Base-by-base conservation (phyloP, 805 yeast genomes). In the Yarrowia keelungensis region DNA sequence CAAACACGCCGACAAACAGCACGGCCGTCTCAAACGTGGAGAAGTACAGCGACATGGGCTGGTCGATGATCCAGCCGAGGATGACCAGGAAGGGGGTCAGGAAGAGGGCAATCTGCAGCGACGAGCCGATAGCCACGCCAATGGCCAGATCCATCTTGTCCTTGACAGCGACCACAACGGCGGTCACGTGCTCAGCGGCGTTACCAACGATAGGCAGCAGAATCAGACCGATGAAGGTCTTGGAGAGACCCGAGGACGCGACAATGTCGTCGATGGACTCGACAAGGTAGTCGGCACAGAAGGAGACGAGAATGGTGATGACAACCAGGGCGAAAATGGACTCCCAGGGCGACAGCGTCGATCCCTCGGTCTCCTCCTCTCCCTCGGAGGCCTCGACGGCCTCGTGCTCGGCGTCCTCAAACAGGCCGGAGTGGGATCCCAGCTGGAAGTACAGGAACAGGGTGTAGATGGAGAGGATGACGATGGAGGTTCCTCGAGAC, bases 181-280 rank as follows among this genome's bases (percentile, higher is more conserved):
- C 97, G 19, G 99, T 95, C 66, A 92, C 98, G 79, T 95, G 99
- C 79, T 95, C 99, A 12, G 98, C 98, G 2, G 99, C 99, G 75
- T 95, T 95, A 69, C 98, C 99, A 36, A 95, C 98, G 71, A 95
- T 94, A 49, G 99, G 99, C 71, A 95, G 89, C 56, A 95, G 87
- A 73, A 95, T 89, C 73, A 95, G 83, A 77, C 98, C 98, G 75
- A 95, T 92, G 75, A 95, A 95, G 0, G 98, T 92, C 84, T 94
- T 93, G 53, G 97, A 90, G 68, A 95, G 82, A 3, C 97, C 97
- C 2, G 97, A 87, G 39, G 87, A 80, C 69, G 82, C 90, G 45
- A 95, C 98, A 71, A 94, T 86, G 69, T 86, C 89, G 79, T 95
- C 98, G 74, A 95, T 95, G 26, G 97, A 89, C 36, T 96, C 95